phyloP scores from a whole-genome alignment of 2,329 filamentous ascomycete genomes.

The Colletotrichum lindemuthianum region DNA sequence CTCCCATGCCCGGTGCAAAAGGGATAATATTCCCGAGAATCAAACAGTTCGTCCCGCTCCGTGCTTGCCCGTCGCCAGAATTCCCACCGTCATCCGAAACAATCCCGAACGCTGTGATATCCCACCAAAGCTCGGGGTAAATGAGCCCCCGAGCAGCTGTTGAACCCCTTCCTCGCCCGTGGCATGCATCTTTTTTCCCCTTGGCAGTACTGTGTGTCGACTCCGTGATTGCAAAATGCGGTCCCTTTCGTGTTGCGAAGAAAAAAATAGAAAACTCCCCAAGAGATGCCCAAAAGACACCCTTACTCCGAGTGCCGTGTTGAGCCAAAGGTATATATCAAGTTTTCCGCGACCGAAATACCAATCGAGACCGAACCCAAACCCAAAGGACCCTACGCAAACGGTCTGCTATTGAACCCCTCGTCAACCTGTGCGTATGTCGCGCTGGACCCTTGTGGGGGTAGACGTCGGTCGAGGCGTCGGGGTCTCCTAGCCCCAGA shows the following conservation, averaged over 20 bases:
- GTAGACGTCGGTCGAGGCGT: background rate
- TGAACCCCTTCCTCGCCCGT: conserved; percentile 25
- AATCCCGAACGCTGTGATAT: conserved; percentile 26
- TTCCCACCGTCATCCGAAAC: conserved; percentile 26
- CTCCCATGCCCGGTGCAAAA: conserved; percentile 28
- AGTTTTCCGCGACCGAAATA: conserved; percentile 34
- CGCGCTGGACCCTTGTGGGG: conserved; percentile 8
- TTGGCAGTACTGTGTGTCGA: conserved; percentile 32
- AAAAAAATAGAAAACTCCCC: conserved; percentile 34
- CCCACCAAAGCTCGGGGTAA: conserved; percentile 21
- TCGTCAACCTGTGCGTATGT: conserved; percentile 12
- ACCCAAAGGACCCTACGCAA: conserved; percentile 22
- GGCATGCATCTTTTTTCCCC: conserved; percentile 32
- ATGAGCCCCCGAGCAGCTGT: conserved; percentile 12
- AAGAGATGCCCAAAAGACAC: conserved; percentile 34
- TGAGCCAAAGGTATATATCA: conserved; percentile 37
- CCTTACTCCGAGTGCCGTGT: conserved; percentile 36
- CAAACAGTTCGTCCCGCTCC: conserved; percentile 29
- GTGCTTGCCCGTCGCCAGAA: conserved; percentile 31
- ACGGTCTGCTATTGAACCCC: conserved; percentile 11
- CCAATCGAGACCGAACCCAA: conserved; percentile 34
- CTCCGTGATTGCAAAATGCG: conserved; percentile 36
- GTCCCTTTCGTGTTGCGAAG: conserved; percentile 29
- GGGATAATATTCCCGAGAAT: conserved; percentile 19
- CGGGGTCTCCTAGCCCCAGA: conserved; percentile 77